Evolutionary conservation across 768 basidiomycete genomes (phyloP), one percentile per base, ranked within the genome.

Genomic region (Royoungia palumana): DNA sequence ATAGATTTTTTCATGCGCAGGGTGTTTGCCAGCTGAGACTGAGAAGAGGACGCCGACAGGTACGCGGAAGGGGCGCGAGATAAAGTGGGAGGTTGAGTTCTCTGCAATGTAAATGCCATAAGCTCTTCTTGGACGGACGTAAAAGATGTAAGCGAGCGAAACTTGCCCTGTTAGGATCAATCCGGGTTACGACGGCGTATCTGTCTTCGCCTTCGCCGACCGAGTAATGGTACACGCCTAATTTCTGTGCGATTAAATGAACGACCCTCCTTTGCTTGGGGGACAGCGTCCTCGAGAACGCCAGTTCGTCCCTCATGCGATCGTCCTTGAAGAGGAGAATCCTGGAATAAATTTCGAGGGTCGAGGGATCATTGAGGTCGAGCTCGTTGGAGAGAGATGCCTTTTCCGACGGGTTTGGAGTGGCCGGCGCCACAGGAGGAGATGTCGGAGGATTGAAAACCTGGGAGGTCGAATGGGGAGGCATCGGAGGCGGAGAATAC

Each of bases 271-370:
- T 74, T 66, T 97, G 94, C 65, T 88, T 88, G 19, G 92, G 81
- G 27, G 80, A 74, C 17, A 97, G 78, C 13, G 85, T 83, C 47
- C 90, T 75, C n/a, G 94, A 94, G 69, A 98, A 98, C 5, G 94
- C 94, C 46, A 98, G 82, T 67, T 98, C 94, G 60, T 98, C 94
- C 30, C 95, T 80, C 91, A 98, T 94, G 59, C 80, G 83, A 67
- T 98, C 94, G 59, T 96, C 94, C 74, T 95, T 97, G 83, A 99
- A 99, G 34, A 98, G 76, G 34, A 98, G 73, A 55, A 97, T 89
- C 57, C 94, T 81, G 41, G 96, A 97, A 67, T 98, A 98, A 57
- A 99, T 96, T 70, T 98, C 95, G 57, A 99, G 74, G 9, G 94
- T 95, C 22, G 87, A 84, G 4, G 95, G 87, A 66, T 99, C 96